Percentiles rank a stretch among this genome's conserved stretches.
These are phyloP conservation scores for Apiospora sp. DNA, from an alignment of 2,329 filamentous ascomycete genomes.

Conservation along the genomic window DNA sequence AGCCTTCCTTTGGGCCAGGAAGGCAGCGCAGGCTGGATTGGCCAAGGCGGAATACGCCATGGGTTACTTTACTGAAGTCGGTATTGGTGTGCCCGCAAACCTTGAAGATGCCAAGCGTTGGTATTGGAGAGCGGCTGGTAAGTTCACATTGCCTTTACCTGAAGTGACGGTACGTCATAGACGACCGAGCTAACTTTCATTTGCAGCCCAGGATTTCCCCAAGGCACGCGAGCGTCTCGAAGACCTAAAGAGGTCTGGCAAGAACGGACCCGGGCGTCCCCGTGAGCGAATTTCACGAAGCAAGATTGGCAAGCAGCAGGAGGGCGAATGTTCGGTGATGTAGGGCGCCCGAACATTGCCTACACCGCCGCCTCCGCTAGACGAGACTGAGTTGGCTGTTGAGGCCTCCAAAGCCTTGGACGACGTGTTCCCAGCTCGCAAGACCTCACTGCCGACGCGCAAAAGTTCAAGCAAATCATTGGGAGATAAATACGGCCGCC, in stretches of 20 bases:
- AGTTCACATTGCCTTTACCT: constrained; percentile 50
- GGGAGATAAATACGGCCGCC: not conserved
- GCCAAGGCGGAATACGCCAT: constrained; percentile 98
- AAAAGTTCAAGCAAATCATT: not conserved
- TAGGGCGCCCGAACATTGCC: constrained; percentile 47
- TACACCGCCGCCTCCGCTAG: constrained; percentile 5
- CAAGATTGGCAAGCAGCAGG: constrained; percentile 82
- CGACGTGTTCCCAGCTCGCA: constrained; percentile 20
- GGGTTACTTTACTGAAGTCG: constrained; percentile 96
- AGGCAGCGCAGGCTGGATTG: constrained; percentile 86
- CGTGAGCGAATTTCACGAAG: constrained; percentile 83
- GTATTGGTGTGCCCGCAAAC: constrained; percentile 86
- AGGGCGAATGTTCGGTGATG: constrained; percentile 90
- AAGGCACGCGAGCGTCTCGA: constrained; percentile 93
- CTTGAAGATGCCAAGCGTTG: constrained; percentile 96
- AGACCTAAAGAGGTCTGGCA: constrained; percentile 84
- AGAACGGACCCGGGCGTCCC: constrained; percentile 70
- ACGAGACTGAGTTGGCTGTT: not conserved
- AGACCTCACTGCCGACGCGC: constrained; percentile 23
- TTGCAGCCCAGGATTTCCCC: constrained; percentile 86
- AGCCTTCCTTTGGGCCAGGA: constrained; percentile 95
- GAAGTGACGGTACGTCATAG: not conserved
- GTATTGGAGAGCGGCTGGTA: constrained; percentile 97
- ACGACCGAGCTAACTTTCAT: not conserved
- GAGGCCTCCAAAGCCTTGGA: constrained; percentile 4